Percentiles rank a stretch among this genome's conserved stretches.
Conservation (phyloP, 2,329 filamentous ascomycete species). For the Cryoendolithus antarcticus region DNA sequence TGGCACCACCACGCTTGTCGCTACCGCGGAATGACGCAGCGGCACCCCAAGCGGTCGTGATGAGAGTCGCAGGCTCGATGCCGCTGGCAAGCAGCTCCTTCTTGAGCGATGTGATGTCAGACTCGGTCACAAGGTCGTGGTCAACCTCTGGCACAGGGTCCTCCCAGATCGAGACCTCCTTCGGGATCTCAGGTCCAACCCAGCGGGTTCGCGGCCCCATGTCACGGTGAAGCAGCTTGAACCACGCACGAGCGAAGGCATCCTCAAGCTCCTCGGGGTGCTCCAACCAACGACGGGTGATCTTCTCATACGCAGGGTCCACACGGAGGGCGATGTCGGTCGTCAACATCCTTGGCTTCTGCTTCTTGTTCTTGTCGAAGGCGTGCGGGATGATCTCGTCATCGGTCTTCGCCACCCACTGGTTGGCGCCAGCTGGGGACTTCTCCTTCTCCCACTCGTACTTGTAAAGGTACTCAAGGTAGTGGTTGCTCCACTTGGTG, state of each 20-base stretch:
- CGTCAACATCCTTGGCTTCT: constrained; percentile 63
- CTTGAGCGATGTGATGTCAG: constrained; percentile 55
- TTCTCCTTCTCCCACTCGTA: constrained; percentile 67
- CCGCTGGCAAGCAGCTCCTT: constrained; percentile 53
- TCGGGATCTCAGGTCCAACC: constrained; percentile 61
- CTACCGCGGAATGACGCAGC: constrained; percentile 61
- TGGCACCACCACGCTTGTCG: constrained; percentile 74
- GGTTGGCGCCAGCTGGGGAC: constrained; percentile 63
- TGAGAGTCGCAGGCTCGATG: constrained; percentile 47
- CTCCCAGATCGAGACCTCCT: constrained; percentile 60
- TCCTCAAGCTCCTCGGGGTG: constrained; percentile 57
- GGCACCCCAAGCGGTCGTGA: constrained; percentile 56
- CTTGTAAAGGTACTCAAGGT: constrained; percentile 64
- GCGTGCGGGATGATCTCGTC: constrained; percentile 59
- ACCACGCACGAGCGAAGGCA: constrained; percentile 64
- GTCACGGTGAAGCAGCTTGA: constrained; percentile 73
- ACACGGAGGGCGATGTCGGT: constrained; percentile 60
- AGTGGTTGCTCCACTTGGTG: constrained; percentile 63
- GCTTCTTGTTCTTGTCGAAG: constrained; percentile 58
- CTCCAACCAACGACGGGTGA: constrained; percentile 56
- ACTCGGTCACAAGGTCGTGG: constrained; percentile 47
- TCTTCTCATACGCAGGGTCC: constrained; percentile 64
- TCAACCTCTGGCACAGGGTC: constrained; percentile 54
- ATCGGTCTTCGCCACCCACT: constrained; percentile 62
- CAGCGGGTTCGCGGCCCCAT: constrained; percentile 60